Evolutionary conservation across 768 basidiomycete species (phyloP), one percentile per base, ranked within the genome.

Genomic region (Porphyrellus cyaneotinctus): DNA sequence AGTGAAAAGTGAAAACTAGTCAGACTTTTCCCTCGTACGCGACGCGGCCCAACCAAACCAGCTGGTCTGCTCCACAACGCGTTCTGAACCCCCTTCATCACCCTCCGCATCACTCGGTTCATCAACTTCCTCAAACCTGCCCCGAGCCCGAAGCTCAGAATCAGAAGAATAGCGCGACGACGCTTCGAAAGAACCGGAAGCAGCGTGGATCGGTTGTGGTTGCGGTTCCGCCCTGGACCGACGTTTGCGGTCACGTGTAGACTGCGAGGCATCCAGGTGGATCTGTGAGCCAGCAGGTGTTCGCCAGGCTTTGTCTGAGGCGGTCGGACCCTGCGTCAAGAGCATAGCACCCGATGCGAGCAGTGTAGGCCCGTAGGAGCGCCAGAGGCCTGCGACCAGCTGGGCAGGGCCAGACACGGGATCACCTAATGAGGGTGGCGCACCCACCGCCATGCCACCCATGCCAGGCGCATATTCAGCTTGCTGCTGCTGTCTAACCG

Each of bases 281-380:
- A 59, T 67, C 39, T 72, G 68, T 2, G 75, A 69, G 14, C 62
- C 58, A 28, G 65, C 63, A 49, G 51, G 58, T 23, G 63, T 64
- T 52, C 59, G 67, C 65, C 66, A 64, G 26, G 67, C 60, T 32
- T 53, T 57, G 4, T 65, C 62, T 1, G 80, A 70, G 17, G 74
- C 70, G 0, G 73, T 70, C 13, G 79, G 72, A 20, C 78, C 73
- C 54, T 84, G 81, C 17, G 75, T 74, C 14, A 91, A 67, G 5
- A 90, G 65, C 3, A 81, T 79, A 0, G 86, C 77, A 18, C 88
- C 86, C 1, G 81, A 78, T 3, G 86, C 87, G 13, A 91, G 60
- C 38, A 91, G 76, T 3, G 77, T 65, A 0, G 91, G 90, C 1
- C 88, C 91, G 56, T 89, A 92, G 2, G 83, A 79, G n/a, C 76